These are phyloP conservation scores for Danielozyma ontarioensis DNA, from an alignment of 805 yeast species.

Conservation along the genomic window DNA sequence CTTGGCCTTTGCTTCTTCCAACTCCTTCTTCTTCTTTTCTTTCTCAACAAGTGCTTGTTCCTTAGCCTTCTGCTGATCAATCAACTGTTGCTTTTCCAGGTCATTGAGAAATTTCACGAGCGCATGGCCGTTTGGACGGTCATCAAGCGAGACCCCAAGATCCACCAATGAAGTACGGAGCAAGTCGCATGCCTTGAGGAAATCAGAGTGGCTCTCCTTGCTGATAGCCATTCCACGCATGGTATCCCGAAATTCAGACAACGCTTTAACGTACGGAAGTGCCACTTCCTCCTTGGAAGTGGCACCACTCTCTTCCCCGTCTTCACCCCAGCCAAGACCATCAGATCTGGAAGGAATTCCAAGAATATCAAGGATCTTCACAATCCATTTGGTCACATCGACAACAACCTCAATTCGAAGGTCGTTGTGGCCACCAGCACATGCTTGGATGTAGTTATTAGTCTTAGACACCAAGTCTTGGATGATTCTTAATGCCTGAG, in stretches of 20 bases:
- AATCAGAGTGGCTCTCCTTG: slow-evolving; percentile 43
- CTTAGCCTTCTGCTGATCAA: slow-evolving; percentile 56
- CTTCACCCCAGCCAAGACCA: slow-evolving; percentile 67
- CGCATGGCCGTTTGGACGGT: slow-evolving; percentile 77
- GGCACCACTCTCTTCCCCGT: slow-evolving; percentile 10
- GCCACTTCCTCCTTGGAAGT: slow-evolving; percentile 56
- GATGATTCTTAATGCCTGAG: slow-evolving; percentile 61
- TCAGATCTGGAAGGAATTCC: slow-evolving; percentile 75
- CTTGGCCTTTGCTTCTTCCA: slow-evolving; percentile 46
- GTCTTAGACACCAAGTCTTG: slow-evolving; percentile 64
- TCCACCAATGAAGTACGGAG: slow-evolving; percentile 68
- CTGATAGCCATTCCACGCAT: slow-evolving; percentile 71
- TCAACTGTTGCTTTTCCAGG: slow-evolving; percentile 62
- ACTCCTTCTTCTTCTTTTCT: slow-evolving; percentile 53
- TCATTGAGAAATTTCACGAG: slow-evolving; percentile 74
- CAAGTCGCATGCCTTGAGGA: slow-evolving; percentile 68
- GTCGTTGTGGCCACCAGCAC: slow-evolving; percentile 39
- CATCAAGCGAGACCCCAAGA: slow-evolving; percentile 83
- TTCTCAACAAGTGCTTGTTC: slow-evolving; percentile 54
- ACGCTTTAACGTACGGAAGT: slow-evolving; percentile 73
- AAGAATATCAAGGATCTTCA: slow-evolving; percentile 61
- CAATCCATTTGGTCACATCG: slow-evolving; percentile 63
- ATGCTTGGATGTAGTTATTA: slow-evolving; percentile 61
- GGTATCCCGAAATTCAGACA: slow-evolving; percentile 76
- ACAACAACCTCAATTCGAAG: slow-evolving; percentile 61